Percentiles rank a stretch among this genome's conserved stretches.
Evolutionary conservation across 83 land plant genomes (phyloP).

Genomic region (Thuja plicata): DNA sequence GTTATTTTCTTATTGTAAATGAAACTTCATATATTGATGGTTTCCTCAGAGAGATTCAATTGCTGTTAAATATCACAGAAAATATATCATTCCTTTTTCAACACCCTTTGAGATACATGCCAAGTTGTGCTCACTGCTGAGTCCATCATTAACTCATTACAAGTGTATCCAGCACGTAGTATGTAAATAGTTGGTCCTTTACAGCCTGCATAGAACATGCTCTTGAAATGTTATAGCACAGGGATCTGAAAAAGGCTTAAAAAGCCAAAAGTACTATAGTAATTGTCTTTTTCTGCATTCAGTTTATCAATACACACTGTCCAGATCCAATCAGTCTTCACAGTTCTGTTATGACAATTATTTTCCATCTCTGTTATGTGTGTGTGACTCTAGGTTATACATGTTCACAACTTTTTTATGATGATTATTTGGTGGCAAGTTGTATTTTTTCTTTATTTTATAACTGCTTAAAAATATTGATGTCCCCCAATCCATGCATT

Average conservation of each 20-base stretch:
- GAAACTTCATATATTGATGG: slow-evolving; percentile 4
- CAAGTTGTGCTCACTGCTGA: neutral
- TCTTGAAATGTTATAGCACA: neutral
- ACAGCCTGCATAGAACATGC: neutral
- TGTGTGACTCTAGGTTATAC: too few relatives aligned
- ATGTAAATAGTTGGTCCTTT: neutral
- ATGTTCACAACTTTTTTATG: neutral
- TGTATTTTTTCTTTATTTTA: neutral
- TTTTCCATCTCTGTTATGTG: neutral
- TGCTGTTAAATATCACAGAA: neutral
- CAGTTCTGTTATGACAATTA: too few relatives aligned
- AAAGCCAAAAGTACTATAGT: too few relatives aligned
- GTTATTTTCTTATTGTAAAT: neutral
- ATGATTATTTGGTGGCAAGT: neutral
- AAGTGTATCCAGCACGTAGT: neutral
- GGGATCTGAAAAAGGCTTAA: too few relatives aligned
- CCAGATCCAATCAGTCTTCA: too few relatives aligned
- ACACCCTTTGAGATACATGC: neutral
- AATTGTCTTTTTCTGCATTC: too few relatives aligned
- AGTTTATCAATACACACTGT: too few relatives aligned
- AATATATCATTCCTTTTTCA: neutral
- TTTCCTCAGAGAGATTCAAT: neutral
- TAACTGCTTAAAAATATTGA: neutral
- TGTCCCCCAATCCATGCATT: neutral
- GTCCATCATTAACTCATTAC: neutral